Conservation (phyloP, 768 basidiomycete species). For the Lactifluus pinguis region DNA sequence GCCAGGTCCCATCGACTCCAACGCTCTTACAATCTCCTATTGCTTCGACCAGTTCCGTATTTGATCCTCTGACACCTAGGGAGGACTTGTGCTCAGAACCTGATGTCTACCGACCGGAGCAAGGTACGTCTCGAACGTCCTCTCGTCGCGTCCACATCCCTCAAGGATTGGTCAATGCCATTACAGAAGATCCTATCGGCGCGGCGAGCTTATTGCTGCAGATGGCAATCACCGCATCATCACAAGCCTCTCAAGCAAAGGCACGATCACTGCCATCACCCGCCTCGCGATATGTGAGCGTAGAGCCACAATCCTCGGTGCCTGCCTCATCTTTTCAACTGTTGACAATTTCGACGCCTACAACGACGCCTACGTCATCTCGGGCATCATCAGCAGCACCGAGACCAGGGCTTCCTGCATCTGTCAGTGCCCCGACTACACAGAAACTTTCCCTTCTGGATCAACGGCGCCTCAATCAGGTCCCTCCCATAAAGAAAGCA, state of each 20-base stretch:
- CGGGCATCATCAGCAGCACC: conserved; percentile 3
- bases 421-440: conserved; percentile 1
- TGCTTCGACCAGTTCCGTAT: conserved; percentile 19
- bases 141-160: background rate
- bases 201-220: conserved; percentile 18
- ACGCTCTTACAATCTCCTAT: conserved; percentile 18
- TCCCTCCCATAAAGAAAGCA: conserved; percentile 7
- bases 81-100: conserved; percentile 30
- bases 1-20: conserved; percentile 7
- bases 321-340: background rate
- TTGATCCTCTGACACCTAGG: conserved; percentile 27
- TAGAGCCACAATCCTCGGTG: background rate
- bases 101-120: conserved; percentile 23
- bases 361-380: background rate
- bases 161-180: conserved; percentile 3
- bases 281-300: background rate
- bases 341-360: background rate
- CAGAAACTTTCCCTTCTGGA: conserved; percentile 20
- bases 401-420: background rate
- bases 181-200: conserved; percentile 20
- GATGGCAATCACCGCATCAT: background rate
- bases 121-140: conserved; percentile 13
- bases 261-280: background rate
- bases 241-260: conserved; percentile 11
- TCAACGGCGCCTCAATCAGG: conserved; percentile 12